Conservation (phyloP, 2,329 filamentous ascomycete species). For the Talaromyces sp. region DNA sequence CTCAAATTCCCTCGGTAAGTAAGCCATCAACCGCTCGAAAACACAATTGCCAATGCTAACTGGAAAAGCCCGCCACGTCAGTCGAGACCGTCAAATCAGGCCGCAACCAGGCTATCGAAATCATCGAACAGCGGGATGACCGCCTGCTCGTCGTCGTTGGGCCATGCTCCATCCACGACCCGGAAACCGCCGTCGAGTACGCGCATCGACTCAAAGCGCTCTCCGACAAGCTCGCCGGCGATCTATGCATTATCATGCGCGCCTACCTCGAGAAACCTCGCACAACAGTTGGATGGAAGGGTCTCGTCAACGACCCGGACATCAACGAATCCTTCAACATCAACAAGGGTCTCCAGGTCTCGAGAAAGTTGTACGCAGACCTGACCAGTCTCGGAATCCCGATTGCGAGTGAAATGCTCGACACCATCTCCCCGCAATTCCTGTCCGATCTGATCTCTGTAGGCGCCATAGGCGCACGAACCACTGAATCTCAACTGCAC, state of each 20-base stretch:
- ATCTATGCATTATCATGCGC: slow-evolving; percentile 93
- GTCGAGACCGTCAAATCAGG: slow-evolving; percentile 43
- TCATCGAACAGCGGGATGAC: slow-evolving; percentile 72
- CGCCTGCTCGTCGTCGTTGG: slow-evolving; percentile 91
- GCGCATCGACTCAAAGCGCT: slow-evolving; percentile 71
- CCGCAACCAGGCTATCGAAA: slow-evolving; percentile 59
- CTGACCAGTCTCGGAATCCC: slow-evolving; percentile 84
- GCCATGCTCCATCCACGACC: slow-evolving; percentile 97
- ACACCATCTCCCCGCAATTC: slow-evolving; percentile 98
- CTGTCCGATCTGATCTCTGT: slow-evolving; percentile 93
- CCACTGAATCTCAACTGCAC: slow-evolving; percentile 94
- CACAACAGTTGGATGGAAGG: slow-evolving; percentile 98
- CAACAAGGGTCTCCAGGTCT: slow-evolving; percentile 93
- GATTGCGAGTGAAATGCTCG: slow-evolving; percentile 96
- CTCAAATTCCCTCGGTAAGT: slow-evolving; percentile 68
- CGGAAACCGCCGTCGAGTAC: slow-evolving; percentile 82
- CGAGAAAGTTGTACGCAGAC: slow-evolving; percentile 89
- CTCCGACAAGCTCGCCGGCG: slow-evolving; percentile 72
- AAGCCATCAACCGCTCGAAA: slow-evolving; percentile 48
- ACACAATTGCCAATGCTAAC: slow-evolving; percentile 36
- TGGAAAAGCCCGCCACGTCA: slow-evolving; percentile 35
- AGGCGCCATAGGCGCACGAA: slow-evolving; percentile 91
- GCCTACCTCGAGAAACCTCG: slow-evolving; percentile 98
- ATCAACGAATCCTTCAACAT: slow-evolving; percentile 97
- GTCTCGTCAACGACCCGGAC: slow-evolving; percentile 97